Percentiles rank a stretch among this genome's conserved stretches.
Evolutionary conservation across 805 yeast species (phyloP).

Genomic region (Schwanniomyces vanrijiae): DNA sequence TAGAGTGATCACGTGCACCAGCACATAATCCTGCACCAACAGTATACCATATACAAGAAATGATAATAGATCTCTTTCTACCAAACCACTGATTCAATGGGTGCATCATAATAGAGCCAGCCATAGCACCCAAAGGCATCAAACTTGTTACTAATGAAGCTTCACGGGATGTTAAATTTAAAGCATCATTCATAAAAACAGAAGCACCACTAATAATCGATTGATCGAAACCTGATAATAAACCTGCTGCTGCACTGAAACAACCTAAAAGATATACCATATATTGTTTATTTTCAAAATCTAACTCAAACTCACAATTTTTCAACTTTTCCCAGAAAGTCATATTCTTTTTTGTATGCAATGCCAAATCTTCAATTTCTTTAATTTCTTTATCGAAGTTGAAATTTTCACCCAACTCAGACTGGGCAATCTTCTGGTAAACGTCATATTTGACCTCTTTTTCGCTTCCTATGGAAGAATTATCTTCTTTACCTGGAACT

Average conservation of each 20-base stretch:
- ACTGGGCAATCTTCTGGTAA: conserved; percentile 1
- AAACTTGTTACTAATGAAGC: conserved; percentile 55
- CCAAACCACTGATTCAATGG: conserved; percentile 59
- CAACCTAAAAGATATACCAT: conserved; percentile 51
- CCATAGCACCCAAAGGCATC: conserved; percentile 71
- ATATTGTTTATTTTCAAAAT: conserved; percentile 45
- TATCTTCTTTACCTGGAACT: not conserved
- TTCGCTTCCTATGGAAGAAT: conserved; percentile 1
- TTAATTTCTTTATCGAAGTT: conserved; percentile 36
- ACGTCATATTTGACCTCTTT: conserved; percentile 2
- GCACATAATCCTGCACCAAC: conserved; percentile 62
- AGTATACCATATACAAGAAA: conserved; percentile 61
- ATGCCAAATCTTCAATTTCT: conserved; percentile 31
- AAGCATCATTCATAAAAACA: conserved; percentile 46
- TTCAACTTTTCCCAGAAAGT: conserved; percentile 38
- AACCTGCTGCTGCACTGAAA: conserved; percentile 61
- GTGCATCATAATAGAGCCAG: conserved; percentile 60
- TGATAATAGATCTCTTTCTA: conserved; percentile 52
- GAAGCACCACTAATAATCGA: conserved; percentile 66
- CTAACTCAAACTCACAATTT: conserved; percentile 34
- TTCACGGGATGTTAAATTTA: conserved; percentile 41
- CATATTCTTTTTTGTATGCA: conserved; percentile 25
- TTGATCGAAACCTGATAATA: conserved; percentile 68
- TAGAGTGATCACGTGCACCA: conserved; percentile 30
- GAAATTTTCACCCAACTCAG: conserved; percentile 12